phyloP scores from a whole-genome alignment of 805 yeast species.

The Ogataea henricii region DNA sequence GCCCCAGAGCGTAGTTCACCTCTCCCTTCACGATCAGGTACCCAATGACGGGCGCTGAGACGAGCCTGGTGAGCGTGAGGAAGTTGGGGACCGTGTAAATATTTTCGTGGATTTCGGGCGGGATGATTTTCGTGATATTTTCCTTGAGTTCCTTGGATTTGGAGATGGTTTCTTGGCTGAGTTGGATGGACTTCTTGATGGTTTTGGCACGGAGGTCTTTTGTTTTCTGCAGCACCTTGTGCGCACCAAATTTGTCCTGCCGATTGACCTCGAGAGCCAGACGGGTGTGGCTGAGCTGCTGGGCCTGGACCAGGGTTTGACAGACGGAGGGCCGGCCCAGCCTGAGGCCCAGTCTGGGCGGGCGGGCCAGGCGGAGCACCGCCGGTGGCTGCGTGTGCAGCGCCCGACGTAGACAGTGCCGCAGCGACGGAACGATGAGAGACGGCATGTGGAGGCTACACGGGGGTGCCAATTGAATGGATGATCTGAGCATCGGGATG shows the following conservation, averaged over 20 bases:
- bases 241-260: constrained; percentile 2
- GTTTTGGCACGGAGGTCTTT: constrained; percentile 22
- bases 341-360: background rate
- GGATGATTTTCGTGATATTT: constrained; percentile 35
- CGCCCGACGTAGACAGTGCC: background rate
- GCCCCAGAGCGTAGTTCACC: constrained; percentile 61
- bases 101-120: constrained; percentile 50
- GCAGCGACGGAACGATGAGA: background rate
- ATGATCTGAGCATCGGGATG: background rate
- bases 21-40: constrained; percentile 69
- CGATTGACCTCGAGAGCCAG: background rate
- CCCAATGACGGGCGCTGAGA: constrained; percentile 83
- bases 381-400: background rate
- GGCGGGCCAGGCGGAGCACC: background rate
- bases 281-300: background rate
- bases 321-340: too few relatives aligned
- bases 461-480: too few relatives aligned
- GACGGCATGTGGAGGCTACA: background rate
- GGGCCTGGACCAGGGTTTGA: background rate
- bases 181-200: constrained; percentile 20
- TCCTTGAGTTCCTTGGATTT: constrained; percentile 23
- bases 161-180: constrained; percentile 17
- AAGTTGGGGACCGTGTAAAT: constrained; percentile 85
- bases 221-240: constrained; percentile 13
- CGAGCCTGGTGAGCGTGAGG: constrained; percentile 78